phyloP scores from a whole-genome alignment of 2,329 filamentous ascomycete genomes.

The Plectosphaerella sp. region DNA sequence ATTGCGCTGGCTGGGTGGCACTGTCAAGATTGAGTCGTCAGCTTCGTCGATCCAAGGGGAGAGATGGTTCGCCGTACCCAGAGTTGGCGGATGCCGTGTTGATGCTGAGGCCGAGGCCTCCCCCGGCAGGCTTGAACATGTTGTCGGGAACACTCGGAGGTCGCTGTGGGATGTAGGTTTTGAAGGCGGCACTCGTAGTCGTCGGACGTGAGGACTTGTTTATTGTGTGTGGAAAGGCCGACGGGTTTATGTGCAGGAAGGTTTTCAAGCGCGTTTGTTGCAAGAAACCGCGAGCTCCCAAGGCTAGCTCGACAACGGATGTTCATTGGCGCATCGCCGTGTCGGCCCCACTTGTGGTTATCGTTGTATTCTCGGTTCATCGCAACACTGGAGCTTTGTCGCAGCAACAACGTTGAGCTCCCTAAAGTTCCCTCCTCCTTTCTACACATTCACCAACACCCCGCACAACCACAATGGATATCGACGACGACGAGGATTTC shows the following conservation, averaged over 20 bases:
- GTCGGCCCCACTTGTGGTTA: neutral
- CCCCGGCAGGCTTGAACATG: slow-evolving; percentile 24
- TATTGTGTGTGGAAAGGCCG: too few species aligned
- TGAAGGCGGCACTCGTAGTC: too few species aligned
- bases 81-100: slow-evolving; percentile 58
- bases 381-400: neutral
- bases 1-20: slow-evolving; percentile 24
- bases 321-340: neutral
- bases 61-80: slow-evolving; percentile 34
- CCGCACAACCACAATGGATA: slow-evolving; percentile 47
- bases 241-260: neutral
- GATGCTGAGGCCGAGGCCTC: slow-evolving; percentile 49
- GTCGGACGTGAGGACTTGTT: too few species aligned
- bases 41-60: too few species aligned
- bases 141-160: neutral
- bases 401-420: neutral
- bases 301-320: neutral
- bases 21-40: slow-evolving; percentile 9
- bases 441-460: neutral
- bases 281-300: neutral
- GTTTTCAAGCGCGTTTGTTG: neutral
- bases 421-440: neutral
- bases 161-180: too few species aligned
- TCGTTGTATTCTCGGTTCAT: neutral
- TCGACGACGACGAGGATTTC: slow-evolving; percentile 65